A percentile compares a stretch with the other conserved stretches of the same genome.
Conservation (phyloP, 192 early-diverging fungal species). For the Phycomyces blakesleeanus region DNA sequence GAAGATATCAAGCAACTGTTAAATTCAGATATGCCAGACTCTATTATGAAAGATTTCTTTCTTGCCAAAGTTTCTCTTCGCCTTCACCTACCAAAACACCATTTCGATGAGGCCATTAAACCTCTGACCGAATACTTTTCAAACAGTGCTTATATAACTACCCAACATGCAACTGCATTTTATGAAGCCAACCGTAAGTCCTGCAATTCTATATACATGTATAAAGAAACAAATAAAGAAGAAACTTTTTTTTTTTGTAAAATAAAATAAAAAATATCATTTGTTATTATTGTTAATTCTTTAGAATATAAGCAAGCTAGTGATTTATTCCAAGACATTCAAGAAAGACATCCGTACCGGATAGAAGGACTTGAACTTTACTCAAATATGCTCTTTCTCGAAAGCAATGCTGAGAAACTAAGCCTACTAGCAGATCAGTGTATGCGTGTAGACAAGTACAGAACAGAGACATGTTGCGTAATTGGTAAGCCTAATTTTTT, state of each 20-base stretch:
- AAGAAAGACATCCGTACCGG: slow-evolving; percentile 67
- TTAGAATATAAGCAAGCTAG: slow-evolving; percentile 73
- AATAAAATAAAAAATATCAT: neutral
- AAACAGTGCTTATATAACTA: slow-evolving; percentile 60
- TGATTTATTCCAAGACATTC: slow-evolving; percentile 65
- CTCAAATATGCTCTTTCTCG: slow-evolving; percentile 84
- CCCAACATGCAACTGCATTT: slow-evolving; percentile 56
- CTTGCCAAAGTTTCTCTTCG: slow-evolving; percentile 57
- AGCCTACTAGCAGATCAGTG: slow-evolving; percentile 75
- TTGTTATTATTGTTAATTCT: neutral
- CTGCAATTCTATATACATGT: neutral
- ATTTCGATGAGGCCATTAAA: slow-evolving; percentile 23
- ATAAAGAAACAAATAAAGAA: too few species aligned
- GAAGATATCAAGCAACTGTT: slow-evolving; percentile 19
- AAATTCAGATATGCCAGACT: slow-evolving; percentile 12
- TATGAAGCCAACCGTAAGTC: slow-evolving; percentile 49
- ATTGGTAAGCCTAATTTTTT: slow-evolving; percentile 47
- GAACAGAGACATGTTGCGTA: slow-evolving; percentile 84
- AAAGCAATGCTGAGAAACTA: slow-evolving; percentile 66
- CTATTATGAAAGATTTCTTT: slow-evolving; percentile 42
- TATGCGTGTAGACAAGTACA: slow-evolving; percentile 66
- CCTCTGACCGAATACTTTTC: slow-evolving; percentile 53
- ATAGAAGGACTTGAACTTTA: slow-evolving; percentile 82
- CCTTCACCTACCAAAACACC: slow-evolving; percentile 35
- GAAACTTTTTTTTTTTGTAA: neutral